phyloP scores from a whole-genome alignment of 441 rosid species.

The Hura crepitans region DNA sequence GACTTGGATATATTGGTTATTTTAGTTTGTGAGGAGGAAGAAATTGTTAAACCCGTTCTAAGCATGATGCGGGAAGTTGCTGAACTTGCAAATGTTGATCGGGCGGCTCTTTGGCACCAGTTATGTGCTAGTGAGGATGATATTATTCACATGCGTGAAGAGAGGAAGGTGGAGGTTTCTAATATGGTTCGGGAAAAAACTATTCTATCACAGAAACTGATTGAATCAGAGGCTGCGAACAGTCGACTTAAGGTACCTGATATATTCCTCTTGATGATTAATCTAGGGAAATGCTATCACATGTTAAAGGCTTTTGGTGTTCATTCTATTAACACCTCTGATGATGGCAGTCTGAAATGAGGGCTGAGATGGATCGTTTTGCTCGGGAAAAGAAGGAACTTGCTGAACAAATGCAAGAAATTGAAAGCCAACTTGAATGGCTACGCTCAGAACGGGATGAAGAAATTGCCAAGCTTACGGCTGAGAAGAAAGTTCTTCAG shows the following conservation, averaged over 20 bases:
- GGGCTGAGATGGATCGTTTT: slow-evolving; percentile 80
- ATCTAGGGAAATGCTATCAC: slow-evolving; percentile 11
- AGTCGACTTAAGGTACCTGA: slow-evolving; percentile 69
- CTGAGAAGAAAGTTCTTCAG: slow-evolving; percentile 80
- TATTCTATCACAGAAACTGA: slow-evolving; percentile 54
- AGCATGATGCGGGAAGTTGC: slow-evolving; percentile 87
- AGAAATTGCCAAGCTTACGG: slow-evolving; percentile 58
- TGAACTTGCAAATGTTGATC: slow-evolving; percentile 89
- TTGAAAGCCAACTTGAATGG: slow-evolving; percentile 97
- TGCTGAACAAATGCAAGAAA: slow-evolving; percentile 76
- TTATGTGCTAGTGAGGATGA: slow-evolving; percentile 82
- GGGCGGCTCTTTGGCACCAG: slow-evolving; percentile 97
- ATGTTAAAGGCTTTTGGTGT: slow-evolving; percentile 8
- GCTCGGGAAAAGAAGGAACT: slow-evolving; percentile 84
- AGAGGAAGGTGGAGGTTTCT: slow-evolving; percentile 64
- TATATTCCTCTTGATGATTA: slow-evolving; percentile 23
- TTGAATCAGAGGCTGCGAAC: slow-evolving; percentile 70
- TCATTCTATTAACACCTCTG: slow-evolving; percentile 24
- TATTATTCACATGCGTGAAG: slow-evolving; percentile 63
- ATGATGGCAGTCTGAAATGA: slow-evolving; percentile 81
- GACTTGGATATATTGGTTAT: slow-evolving; percentile 78
- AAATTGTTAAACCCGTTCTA: slow-evolving; percentile 63
- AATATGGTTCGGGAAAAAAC: slow-evolving; percentile 64
- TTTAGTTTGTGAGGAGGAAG: slow-evolving; percentile 83
- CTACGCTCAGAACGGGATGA: slow-evolving; percentile 89